Conservation (phyloP, 768 basidiomycete genomes). For the Pleurotus giganteus region DNA sequence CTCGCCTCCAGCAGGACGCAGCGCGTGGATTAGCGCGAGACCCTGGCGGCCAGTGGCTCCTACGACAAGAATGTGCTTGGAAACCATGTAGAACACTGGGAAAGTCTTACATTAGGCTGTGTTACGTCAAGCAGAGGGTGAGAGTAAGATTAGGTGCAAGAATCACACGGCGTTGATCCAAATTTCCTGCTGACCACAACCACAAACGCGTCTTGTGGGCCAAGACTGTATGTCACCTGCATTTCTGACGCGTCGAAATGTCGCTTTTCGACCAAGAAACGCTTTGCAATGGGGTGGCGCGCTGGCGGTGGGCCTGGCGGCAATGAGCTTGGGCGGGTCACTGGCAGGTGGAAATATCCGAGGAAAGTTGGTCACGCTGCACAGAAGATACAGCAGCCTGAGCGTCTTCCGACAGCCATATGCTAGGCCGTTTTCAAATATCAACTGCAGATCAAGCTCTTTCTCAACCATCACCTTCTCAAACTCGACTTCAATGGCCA, state of each 20-base stretch:
- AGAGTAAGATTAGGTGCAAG: too few relatives aligned
- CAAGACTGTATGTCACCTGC: constrained; percentile 1
- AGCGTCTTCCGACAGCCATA: constrained; percentile 13
- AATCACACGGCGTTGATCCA: background rate
- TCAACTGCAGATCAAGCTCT: constrained; percentile 25
- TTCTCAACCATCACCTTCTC: constrained; percentile 24
- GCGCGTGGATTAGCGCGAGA: constrained; percentile 27
- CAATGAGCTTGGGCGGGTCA: constrained; percentile 34
- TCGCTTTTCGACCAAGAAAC: constrained; percentile 18
- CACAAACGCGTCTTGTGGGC: constrained; percentile 7
- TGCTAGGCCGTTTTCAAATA: constrained; percentile 21
- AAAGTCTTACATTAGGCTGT: too few relatives aligned
- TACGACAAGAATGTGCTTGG: constrained; percentile 25
- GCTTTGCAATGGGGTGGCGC: constrained; percentile 37
- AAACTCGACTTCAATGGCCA: constrained; percentile 31
- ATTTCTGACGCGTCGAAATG: constrained; percentile 1
- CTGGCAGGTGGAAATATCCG: constrained; percentile 42
- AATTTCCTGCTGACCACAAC: background rate
- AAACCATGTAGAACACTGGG: too few relatives aligned
- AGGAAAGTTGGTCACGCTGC: constrained; percentile 19
- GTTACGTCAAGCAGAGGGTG: too few relatives aligned
- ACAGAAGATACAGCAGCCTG: constrained; percentile 7
- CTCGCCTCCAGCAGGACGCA: constrained; percentile 14
- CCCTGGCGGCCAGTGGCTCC: constrained; percentile 40
- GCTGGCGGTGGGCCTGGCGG: constrained; percentile 37